Conservation (phyloP, 2,329 filamentous ascomycete species). For the Arthrobotrys sphaeroides region DNA sequence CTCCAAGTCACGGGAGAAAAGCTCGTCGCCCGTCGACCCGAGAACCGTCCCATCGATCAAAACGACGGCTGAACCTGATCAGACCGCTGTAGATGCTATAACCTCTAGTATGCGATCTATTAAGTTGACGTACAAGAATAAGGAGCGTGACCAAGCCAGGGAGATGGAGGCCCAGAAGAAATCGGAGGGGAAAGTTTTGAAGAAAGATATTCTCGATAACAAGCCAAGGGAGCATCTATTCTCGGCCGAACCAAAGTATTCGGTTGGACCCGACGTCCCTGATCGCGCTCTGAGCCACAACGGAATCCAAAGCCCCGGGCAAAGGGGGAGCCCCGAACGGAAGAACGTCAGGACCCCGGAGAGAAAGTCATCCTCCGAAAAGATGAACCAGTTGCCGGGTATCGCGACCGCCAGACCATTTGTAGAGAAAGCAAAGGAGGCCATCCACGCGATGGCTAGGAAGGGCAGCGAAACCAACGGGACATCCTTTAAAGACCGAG, state of each 20-base stretch:
- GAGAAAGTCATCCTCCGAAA: not conserved
- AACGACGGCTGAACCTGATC: constrained; percentile 46
- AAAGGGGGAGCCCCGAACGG: not conserved
- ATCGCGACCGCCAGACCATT: constrained; percentile 1
- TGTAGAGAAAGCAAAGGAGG: constrained; percentile 8
- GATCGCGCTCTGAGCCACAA: not conserved
- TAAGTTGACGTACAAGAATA: constrained; percentile 63
- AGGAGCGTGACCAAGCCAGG: constrained; percentile 28
- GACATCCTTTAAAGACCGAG: constrained; percentile 29
- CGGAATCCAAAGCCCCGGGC: not conserved
- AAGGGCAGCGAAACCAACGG: not conserved
- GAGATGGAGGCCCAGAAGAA: constrained; percentile 16
- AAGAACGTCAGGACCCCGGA: not conserved
- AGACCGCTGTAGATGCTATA: constrained; percentile 67
- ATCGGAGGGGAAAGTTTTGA: constrained; percentile 18
- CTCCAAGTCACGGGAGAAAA: not conserved
- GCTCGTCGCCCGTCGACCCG: constrained; percentile 24
- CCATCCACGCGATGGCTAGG: not conserved
- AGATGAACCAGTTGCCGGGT: no score
- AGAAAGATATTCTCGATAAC: not conserved
- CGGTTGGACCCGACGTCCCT: not conserved
- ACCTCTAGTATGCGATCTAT: constrained; percentile 71
- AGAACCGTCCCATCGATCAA: constrained; percentile 26
- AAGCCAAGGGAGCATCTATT: not conserved
- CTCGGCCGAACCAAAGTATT: not conserved